Conservation (phyloP, 2,329 filamentous ascomycete genomes). For the Cadophora luteo-olivacea region DNA sequence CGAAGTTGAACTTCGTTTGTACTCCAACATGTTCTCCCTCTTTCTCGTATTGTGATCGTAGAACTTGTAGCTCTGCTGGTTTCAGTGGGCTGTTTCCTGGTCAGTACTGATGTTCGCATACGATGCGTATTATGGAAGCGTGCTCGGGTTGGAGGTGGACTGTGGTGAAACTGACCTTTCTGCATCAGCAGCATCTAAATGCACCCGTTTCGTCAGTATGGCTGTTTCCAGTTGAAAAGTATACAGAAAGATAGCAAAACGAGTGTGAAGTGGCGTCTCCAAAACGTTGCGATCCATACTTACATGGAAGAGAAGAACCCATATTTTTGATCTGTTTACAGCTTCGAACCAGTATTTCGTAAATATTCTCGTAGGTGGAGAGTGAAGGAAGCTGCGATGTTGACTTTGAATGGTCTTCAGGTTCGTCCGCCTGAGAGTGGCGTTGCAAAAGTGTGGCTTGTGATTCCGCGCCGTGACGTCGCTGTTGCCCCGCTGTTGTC, state of each 20-base stretch:
- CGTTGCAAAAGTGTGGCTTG: conserved; percentile 30
- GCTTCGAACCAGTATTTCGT: background rate
- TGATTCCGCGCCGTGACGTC: conserved; percentile 21
- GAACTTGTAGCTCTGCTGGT: conserved; percentile 87
- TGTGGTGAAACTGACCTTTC: conserved; percentile 72
- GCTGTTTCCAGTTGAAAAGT: conserved; percentile 37
- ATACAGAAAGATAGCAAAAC: conserved; percentile 38
- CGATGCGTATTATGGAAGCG: conserved; percentile 1
- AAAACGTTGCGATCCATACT: conserved; percentile 40
- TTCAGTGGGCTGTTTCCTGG: conserved; percentile 75
- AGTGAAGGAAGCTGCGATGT: conserved; percentile 23
- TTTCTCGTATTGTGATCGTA: conserved; percentile 94
- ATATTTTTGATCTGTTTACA: conserved; percentile 32
- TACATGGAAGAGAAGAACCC: conserved; percentile 47
- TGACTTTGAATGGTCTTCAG: conserved; percentile 6
- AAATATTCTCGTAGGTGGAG: background rate
- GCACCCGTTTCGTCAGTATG: conserved; percentile 41
- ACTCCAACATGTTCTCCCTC: conserved; percentile 96
- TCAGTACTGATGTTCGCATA: conserved; percentile 30
- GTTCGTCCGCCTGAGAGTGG: conserved; percentile 22
- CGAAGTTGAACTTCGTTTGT: conserved; percentile 99
- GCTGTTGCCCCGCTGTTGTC: conserved; percentile 20
- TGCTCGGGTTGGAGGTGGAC: background rate
- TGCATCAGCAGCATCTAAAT: conserved; percentile 91
- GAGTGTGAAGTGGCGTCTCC: conserved; percentile 39